phyloP scores from a whole-genome alignment of 129 eudicot genomes.

The Lonicera japonica region DNA sequence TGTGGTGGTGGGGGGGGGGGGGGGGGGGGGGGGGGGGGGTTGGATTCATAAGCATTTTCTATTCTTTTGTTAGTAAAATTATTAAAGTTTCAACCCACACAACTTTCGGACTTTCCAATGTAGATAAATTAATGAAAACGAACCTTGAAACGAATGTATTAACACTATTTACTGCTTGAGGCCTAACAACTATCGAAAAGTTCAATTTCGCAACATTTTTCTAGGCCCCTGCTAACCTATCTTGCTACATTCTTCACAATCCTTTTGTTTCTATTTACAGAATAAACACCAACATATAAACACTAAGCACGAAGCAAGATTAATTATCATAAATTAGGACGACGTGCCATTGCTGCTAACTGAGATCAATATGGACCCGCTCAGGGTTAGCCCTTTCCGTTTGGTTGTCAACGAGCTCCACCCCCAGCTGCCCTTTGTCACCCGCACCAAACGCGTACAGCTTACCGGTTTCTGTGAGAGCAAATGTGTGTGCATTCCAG shows the following conservation, averaged over 20 bases:
- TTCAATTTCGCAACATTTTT: background rate
- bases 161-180: conserved; percentile 4
- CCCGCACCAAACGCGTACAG: conserved; percentile 89
- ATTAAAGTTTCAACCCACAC: too few relatives aligned
- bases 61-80: too few relatives aligned
- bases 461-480: conserved; percentile 70
- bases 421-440: conserved; percentile 83
- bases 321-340: conserved; percentile 8
- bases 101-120: too few relatives aligned
- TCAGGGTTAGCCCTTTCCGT: conserved; percentile 62
- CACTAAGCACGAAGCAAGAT: conserved; percentile 7
- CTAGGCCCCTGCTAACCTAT: conserved; percentile 12
- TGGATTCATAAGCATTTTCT: too few relatives aligned
- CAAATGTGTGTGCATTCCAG: conserved; percentile 89
- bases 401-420: conserved; percentile 56
- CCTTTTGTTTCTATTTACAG: conserved; percentile 9
- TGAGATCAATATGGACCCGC: conserved; percentile 67
- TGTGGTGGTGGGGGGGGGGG: too few relatives aligned
- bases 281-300: conserved; percentile 3
- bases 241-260: conserved; percentile 7
- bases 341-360: conserved; percentile 26
- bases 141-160: conserved; percentile 10
- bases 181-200: conserved; percentile 3
- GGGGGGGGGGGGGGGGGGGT: too few relatives aligned
- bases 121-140: background rate